These are phyloP conservation scores for Aspergillus hortae DNA, from an alignment of 2,329 filamentous ascomycete genomes.

Conservation along the genomic window DNA sequence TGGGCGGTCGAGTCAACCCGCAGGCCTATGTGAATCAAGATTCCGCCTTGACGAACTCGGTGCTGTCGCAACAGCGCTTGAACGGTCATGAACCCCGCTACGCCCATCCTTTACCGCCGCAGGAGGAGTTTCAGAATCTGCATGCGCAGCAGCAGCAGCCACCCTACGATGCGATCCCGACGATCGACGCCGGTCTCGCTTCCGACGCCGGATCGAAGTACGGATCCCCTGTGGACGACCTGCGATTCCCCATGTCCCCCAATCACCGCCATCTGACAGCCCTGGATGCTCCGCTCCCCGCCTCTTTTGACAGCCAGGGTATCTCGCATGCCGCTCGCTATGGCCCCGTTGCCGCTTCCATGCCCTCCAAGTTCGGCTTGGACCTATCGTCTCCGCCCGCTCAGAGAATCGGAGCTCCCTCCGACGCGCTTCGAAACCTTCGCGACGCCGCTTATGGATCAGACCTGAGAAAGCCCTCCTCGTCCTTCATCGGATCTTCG, in stretches of 20 bases:
- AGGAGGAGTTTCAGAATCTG: conserved; percentile 43
- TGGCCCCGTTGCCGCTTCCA: conserved; percentile 85
- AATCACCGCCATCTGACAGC: conserved; percentile 74
- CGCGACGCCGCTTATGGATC: conserved; percentile 66
- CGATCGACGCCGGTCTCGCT: conserved; percentile 57
- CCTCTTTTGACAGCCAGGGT: conserved; percentile 94
- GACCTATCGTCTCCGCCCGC: conserved; percentile 71
- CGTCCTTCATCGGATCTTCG: conserved; percentile 50
- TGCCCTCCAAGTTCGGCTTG: conserved; percentile 86
- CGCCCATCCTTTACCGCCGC: conserved; percentile 37
- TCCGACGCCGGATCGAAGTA: conserved; percentile 63
- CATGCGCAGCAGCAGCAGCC: conserved; percentile 25
- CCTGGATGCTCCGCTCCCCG: conserved; percentile 85
- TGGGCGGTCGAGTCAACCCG: conserved; percentile 65
- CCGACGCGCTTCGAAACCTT: conserved; percentile 59
- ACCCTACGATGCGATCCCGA: conserved; percentile 50
- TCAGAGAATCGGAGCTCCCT: conserved; percentile 61
- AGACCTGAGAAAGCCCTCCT: conserved; percentile 62
- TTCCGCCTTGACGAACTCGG: conserved; percentile 70
- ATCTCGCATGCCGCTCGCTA: conserved; percentile 88
- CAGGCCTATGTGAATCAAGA: conserved; percentile 61
- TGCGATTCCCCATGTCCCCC: conserved; percentile 77
- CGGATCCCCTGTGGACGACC: conserved; percentile 77
- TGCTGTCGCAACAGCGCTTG: conserved; percentile 61
- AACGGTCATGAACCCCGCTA: conserved; percentile 47